phyloP scores from a whole-genome alignment of 352 stramenopile genomes.

The Pythium monospermum region DNA sequence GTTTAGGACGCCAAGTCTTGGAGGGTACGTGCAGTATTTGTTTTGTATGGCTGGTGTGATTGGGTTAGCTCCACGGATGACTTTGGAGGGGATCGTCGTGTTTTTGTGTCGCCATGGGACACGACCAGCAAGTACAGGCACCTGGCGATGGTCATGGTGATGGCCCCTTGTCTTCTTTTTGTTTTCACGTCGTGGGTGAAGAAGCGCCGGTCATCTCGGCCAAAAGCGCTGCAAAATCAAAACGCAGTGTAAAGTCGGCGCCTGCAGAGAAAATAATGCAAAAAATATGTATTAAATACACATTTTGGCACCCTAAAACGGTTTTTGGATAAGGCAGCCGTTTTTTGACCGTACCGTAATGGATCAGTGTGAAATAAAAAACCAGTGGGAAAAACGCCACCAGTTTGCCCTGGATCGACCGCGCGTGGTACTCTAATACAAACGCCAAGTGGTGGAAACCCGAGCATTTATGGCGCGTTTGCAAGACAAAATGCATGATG shows the following conservation, averaged over 20 bases:
- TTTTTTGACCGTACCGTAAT: conserved; percentile 16
- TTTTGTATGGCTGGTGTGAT: no score
- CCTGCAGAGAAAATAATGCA: not conserved
- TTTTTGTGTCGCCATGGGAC: no score
- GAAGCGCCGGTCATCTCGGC: not conserved
- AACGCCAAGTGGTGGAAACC: conserved; percentile 15
- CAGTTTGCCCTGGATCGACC: conserved; percentile 14
- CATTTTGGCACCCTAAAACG: no score
- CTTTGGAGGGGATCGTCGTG: no score
- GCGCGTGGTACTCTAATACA: conserved; percentile 12
- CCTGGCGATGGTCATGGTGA: no score
- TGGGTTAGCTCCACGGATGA: no score
- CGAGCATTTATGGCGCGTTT: conserved; percentile 1
- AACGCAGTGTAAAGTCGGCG: not conserved
- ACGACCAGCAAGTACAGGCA: no score
- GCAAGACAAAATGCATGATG: conserved; percentile 10
- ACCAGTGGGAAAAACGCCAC: conserved; percentile 14
- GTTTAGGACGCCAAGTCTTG: no score
- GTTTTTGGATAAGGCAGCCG: no score
- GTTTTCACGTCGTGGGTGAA: no score
- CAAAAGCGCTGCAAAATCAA: not conserved
- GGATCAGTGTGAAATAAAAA: conserved; percentile 19
- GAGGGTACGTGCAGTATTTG: no score
- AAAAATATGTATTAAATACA: not conserved
- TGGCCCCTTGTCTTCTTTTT: no score